Percentiles rank a stretch among this genome's conserved stretches.
Evolutionary conservation across 495 filamentous ascomycete species (phyloP).

Genomic region (Lepidopterella palustris): DNA sequence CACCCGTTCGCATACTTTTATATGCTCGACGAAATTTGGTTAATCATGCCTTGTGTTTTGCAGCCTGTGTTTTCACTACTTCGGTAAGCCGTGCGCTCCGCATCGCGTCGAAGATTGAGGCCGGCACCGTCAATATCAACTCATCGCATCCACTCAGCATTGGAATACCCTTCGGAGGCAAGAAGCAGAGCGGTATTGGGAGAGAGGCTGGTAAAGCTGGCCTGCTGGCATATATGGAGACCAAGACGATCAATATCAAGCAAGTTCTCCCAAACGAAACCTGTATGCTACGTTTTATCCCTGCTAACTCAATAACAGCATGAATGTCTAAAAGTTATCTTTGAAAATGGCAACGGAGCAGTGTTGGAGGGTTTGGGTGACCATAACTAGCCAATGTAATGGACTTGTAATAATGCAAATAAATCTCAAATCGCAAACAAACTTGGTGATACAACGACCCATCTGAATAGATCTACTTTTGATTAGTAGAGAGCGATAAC

Average conservation of each 20-base stretch:
- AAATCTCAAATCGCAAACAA: no score
- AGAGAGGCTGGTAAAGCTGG: slow-evolving; percentile 42
- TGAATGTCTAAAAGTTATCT: not conserved
- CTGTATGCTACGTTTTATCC: not conserved
- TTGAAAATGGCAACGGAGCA: not conserved
- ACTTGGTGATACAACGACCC: no score
- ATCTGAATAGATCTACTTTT: no score
- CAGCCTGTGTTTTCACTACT: slow-evolving; percentile 43
- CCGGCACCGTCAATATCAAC: slow-evolving; percentile 52
- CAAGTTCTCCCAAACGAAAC: not conserved
- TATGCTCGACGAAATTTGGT: no score
- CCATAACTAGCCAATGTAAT: no score
- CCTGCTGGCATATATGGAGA: slow-evolving; percentile 41
- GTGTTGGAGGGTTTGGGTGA: no score
- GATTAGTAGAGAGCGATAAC: no score
- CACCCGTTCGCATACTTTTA: no score
- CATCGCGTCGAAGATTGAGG: slow-evolving; percentile 44
- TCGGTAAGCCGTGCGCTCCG: slow-evolving; percentile 47
- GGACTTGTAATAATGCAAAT: no score
- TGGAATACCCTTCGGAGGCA: slow-evolving; percentile 46
- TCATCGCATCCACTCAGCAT: slow-evolving; percentile 38
- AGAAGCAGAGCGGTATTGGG: slow-evolving; percentile 47
- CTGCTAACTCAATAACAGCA: not conserved
- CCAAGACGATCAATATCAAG: slow-evolving; percentile 42
- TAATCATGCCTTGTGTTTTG: no score